Percentiles rank a stretch among this genome's conserved stretches.
Evolutionary conservation across 1,284 basidiomycete species (phyloP).

Genomic region (Pseudozyma thailandica): DNA sequence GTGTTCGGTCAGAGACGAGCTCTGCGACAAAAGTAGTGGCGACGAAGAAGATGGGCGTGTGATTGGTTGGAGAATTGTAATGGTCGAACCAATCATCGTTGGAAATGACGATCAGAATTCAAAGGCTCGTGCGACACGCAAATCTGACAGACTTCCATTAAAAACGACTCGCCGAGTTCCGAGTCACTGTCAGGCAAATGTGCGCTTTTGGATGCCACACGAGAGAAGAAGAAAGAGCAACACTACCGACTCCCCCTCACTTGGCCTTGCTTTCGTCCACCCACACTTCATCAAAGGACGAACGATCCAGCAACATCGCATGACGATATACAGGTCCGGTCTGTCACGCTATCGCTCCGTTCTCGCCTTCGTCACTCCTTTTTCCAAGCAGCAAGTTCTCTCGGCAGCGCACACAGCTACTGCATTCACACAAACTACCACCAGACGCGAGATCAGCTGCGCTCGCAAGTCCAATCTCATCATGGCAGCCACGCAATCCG

Average conservation of each 20-base stretch:
- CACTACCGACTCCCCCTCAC: neutral
- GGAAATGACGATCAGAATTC: neutral
- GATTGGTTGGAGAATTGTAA: conserved; percentile 10
- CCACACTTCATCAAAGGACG: neutral
- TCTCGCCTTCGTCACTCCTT: conserved; percentile 9
- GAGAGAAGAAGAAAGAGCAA: conserved; percentile 3
- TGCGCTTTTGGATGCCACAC: neutral
- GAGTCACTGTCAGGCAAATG: conserved; percentile 19
- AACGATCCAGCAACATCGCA: conserved; percentile 15
- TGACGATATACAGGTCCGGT: conserved; percentile 24
- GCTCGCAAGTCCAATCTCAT: conserved; percentile 33
- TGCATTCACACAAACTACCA: neutral
- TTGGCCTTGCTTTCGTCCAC: neutral
- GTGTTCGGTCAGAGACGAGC: conserved; percentile 11
- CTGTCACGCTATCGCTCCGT: conserved; percentile 14
- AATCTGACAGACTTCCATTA: neutral
- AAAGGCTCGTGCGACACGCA: conserved; percentile 19
- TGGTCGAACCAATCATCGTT: conserved; percentile 13
- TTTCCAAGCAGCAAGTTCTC: neutral
- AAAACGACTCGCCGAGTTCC: conserved; percentile 20
- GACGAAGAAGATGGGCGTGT: conserved; percentile 1
- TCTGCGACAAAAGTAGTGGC: neutral
- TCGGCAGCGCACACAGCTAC: neutral
- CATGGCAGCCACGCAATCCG: conserved; percentile 43
- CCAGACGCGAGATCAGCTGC: conserved; percentile 29